Conservation (phyloP, 2,329 filamentous ascomycete genomes). For the Aaosphaeria pasadenensis region DNA sequence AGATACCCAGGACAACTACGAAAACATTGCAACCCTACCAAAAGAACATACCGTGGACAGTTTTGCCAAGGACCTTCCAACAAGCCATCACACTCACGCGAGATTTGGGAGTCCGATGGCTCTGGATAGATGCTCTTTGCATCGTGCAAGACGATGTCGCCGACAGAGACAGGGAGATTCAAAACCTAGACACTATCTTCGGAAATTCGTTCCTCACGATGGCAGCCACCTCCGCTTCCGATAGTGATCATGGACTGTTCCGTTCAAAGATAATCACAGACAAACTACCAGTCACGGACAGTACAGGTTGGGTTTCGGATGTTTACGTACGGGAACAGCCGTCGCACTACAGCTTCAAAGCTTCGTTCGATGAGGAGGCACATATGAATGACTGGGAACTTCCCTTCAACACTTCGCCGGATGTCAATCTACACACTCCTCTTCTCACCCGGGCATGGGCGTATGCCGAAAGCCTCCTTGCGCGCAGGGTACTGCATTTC, state of each 20-base stretch:
- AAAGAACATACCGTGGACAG: conserved; percentile 25
- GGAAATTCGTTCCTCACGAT: conserved; percentile 32
- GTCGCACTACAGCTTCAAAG: conserved; percentile 35
- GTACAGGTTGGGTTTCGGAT: conserved; percentile 26
- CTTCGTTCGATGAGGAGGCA: conserved; percentile 27
- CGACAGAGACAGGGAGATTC: conserved; percentile 24
- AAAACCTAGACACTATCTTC: conserved; percentile 27
- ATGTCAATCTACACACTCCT: conserved; percentile 27
- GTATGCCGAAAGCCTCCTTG: conserved; percentile 29
- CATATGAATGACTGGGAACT: conserved; percentile 36
- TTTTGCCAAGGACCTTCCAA: conserved; percentile 31
- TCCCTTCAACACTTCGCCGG: conserved; percentile 28
- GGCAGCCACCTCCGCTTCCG: conserved; percentile 28
- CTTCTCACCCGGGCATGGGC: conserved; percentile 34
- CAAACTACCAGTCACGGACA: conserved; percentile 33
- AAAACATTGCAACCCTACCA: conserved; percentile 23
- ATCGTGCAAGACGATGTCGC: conserved; percentile 28
- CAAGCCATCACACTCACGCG: conserved; percentile 34
- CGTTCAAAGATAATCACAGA: conserved; percentile 19
- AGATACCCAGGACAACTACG: conserved; percentile 26
- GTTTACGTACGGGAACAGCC: conserved; percentile 35
- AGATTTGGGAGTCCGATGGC: conserved; percentile 32
- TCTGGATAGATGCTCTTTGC: conserved; percentile 37
- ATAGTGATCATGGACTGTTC: conserved; percentile 27
- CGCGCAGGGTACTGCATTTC: conserved; percentile 30